Evolutionary conservation across 352 stramenopile species (phyloP).

Genomic region (Phytophthora brassicae): DNA sequence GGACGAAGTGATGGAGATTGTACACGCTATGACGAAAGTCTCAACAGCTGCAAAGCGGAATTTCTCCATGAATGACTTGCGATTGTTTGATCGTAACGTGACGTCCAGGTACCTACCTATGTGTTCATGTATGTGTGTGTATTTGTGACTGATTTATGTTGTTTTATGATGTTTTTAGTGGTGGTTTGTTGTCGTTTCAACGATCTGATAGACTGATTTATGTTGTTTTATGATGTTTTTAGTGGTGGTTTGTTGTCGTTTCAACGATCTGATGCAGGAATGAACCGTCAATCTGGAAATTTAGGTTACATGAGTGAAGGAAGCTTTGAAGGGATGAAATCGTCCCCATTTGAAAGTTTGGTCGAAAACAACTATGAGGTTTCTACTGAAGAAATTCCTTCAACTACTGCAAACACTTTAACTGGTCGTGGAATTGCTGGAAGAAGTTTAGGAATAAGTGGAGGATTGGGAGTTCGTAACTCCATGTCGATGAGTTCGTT

Average conservation of each 20-base stretch:
- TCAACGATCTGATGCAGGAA: slow-evolving; percentile 26
- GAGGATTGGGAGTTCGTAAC: slow-evolving; percentile 37
- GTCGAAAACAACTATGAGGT: slow-evolving; percentile 17
- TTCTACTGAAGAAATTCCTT: slow-evolving; percentile 9
- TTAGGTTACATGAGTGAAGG: slow-evolving; percentile 47
- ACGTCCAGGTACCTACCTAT: slow-evolving; percentile 50
- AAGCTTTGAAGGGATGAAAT: slow-evolving; percentile 47
- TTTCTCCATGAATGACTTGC: slow-evolving; percentile 84
- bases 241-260: slow-evolving; percentile 35
- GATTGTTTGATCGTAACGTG: slow-evolving; percentile 61
- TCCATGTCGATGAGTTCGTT: slow-evolving; percentile 89
- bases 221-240: slow-evolving; percentile 11
- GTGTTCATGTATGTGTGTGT: neutral
- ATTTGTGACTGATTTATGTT: slow-evolving; percentile 12
- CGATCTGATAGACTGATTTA: slow-evolving; percentile 1
- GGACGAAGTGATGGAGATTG: slow-evolving; percentile 94
- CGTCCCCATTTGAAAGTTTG: slow-evolving; percentile 38
- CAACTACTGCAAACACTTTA: slow-evolving; percentile 14
- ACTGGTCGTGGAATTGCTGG: slow-evolving; percentile 29
- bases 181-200: slow-evolving; percentile 31
- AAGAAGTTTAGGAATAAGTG: slow-evolving; percentile 27
- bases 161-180: slow-evolving; percentile 18
- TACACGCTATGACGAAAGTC: slow-evolving; percentile 87
- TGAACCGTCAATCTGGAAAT: slow-evolving; percentile 22
- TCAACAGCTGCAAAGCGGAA: slow-evolving; percentile 84